Percentiles rank a stretch among this genome's conserved stretches.
phyloP scores from a whole-genome alignment of 2,329 filamentous ascomycete genomes.

The Helicocarpus griseus region DNA sequence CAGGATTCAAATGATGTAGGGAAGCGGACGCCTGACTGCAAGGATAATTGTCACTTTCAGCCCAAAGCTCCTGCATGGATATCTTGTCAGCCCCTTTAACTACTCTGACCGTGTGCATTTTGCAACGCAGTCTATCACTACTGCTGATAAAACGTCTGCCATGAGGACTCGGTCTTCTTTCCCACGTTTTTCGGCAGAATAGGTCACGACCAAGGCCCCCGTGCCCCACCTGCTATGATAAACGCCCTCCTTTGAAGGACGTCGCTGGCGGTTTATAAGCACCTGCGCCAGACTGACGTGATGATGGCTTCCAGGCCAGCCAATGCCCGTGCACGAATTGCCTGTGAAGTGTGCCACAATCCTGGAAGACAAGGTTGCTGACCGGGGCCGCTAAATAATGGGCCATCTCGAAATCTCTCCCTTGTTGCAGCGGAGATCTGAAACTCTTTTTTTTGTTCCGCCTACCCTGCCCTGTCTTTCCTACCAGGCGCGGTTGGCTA shows the following conservation, averaged over 20 bases:
- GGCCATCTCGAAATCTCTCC: neutral
- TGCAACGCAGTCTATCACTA: neutral
- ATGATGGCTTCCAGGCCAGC: neutral
- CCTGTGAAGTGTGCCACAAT: neutral
- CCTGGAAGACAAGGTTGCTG: neutral
- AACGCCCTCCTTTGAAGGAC: too few relatives aligned
- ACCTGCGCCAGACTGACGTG: neutral
- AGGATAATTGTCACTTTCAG: too few relatives aligned
- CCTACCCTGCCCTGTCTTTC: neutral
- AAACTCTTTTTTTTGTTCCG: neutral
- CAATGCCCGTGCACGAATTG: neutral
- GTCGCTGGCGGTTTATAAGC: too few relatives aligned
- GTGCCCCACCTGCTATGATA: neutral
- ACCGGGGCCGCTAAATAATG: neutral
- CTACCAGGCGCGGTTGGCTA: neutral
- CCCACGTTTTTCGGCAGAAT: too few relatives aligned
- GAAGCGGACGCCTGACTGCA: neutral
- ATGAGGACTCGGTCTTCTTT: too few relatives aligned
- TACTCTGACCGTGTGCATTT: too few relatives aligned
- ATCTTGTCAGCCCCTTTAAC: neutral
- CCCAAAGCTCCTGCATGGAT: neutral
- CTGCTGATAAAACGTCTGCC: neutral
- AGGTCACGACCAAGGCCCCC: neutral
- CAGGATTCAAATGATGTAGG: too few relatives aligned
- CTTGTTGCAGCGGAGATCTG: neutral